Base-by-base conservation (phyloP, 805 yeast genomes). In the Zygosaccharomyces rouxii region DNA sequence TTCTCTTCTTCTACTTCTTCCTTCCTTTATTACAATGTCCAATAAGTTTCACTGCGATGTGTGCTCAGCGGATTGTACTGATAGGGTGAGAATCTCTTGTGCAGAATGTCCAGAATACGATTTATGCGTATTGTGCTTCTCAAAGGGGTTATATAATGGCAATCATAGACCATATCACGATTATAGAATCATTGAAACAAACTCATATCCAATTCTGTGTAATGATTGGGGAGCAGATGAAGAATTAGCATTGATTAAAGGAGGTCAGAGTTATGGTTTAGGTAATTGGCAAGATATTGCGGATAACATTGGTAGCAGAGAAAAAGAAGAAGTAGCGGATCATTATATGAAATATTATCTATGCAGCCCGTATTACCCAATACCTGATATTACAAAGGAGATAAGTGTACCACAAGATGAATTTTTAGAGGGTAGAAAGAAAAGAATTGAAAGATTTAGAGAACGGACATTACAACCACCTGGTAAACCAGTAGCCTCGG, bases 221-320 rank as follows among this genome's bases (percentile, higher is more conserved):
- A 79, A 77, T 48, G 90, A 84, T 48, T 94, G 99, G 98, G 99
- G 99, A 31, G 99, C 99, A 1, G 99, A 94, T 70, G 99, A 94
- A 67, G 99, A 94, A 68, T 64, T 90, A 48, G 74, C 88, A 28
- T 71, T 94, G 50, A 78, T 95, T 11, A 96, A 89, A 66, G 98
- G 97, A 7, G 84, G 95, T 38, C 97, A 94, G 67, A 84, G 87
- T 7, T 77, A 80, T 39, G 99, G 99, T 0, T 66, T 94, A 47
- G 99, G 99, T 2, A 89, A 90, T 65, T 94, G 99, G 99, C 96
- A 88, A 61, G 99, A 94, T 66, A 80, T 95, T n/a, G 85, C 96
- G 9, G 98, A 94, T 63, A 96, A 88, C 62, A 87, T 95, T 47
- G 98, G 98, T 10, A 88, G 90, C 35, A 69, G 98, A 52, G 80